These are phyloP conservation scores for Jasminum sambac DNA, from an alignment of 257 asterid species.

Conservation along the genomic window DNA sequence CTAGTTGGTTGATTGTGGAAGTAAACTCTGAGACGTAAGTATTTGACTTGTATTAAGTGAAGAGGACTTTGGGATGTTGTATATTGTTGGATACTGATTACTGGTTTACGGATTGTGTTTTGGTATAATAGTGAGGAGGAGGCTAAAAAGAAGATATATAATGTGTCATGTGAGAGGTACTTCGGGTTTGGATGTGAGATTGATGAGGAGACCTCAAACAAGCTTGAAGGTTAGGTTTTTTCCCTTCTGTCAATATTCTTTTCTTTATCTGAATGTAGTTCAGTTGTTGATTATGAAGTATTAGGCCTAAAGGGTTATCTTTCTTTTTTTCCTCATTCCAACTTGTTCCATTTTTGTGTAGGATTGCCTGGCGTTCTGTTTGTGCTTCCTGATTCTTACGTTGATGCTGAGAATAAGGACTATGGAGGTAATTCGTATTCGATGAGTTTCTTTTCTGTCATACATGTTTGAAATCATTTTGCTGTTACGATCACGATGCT, in stretches of 20 bases:
- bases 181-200: conserved; percentile 96
- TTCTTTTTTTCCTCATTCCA: background rate
- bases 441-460: background rate
- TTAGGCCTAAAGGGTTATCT: too few relatives aligned
- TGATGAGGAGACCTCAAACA: conserved; percentile 94
- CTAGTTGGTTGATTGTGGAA: background rate
- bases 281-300: background rate
- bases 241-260: background rate
- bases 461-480: background rate
- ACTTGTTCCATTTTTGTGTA: conserved; percentile 27
- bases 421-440: conserved; percentile 67
- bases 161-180: conserved; percentile 88
- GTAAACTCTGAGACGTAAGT: too few relatives aligned
- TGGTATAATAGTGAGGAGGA: conserved; percentile 67
- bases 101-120: conserved; percentile 2
- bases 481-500: background rate
- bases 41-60: background rate
- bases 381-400: conserved; percentile 98
- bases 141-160: conserved; percentile 89
- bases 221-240: conserved; percentile 83
- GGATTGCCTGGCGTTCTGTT: conserved; percentile 94
- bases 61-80: background rate
- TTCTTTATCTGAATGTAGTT: background rate
- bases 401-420: conserved; percentile 94
- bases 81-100: conserved; percentile 1